Base-by-base conservation (phyloP, 129 eudicot species). In the Artemisia tridentata region DNA sequence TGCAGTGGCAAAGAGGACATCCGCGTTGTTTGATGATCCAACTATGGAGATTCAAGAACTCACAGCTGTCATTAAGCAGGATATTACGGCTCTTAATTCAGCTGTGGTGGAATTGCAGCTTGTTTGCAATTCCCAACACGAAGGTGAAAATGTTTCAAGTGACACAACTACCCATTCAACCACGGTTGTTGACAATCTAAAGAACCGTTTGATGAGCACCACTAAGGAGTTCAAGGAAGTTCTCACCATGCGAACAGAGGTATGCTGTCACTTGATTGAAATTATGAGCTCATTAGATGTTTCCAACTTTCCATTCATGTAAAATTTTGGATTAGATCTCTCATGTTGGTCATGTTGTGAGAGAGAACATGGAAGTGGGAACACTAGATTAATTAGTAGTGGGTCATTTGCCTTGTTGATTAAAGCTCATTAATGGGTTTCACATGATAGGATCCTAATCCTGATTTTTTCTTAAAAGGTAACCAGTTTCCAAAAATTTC, bases 221-320 rank as follows among this genome's bases (percentile, higher is more conserved):
- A 92, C 96, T 27, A 92, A 92, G 76, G 98, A 92, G 82, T 92
- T 92, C 72, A 92, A 92, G 78, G 98, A 92, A 69, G 96, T 88
- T 69, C 91, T 92, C 29, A 92, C 98, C 63, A 80, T 88, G 95
- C 87, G 98, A 71, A 92, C 98, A 29, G 98, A 92, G 98, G 98
- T 88, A 57, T 75, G 72, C 45, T 7, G 45, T 38, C 11, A 38
- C 11, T 7, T 38, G 8, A 7, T 38, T 2, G 45, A 38, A 38
- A 38, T 38, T 38, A 38, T 7, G 45, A 38, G 9, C 45, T 38
- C 45, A 7, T 38, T 7, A 38, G 10, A 38, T 38, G 45, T 38
- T 38, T 38, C 45, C 45, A 38, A 0, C 10, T 38, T 38, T 38
- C 10, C 45, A 0, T 7, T 38, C 45, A 38, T 38, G 9, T 38